Evolutionary conservation across 2,329 filamentous ascomycete genomes (phyloP).

Genomic region (Alternaria dauci): DNA sequence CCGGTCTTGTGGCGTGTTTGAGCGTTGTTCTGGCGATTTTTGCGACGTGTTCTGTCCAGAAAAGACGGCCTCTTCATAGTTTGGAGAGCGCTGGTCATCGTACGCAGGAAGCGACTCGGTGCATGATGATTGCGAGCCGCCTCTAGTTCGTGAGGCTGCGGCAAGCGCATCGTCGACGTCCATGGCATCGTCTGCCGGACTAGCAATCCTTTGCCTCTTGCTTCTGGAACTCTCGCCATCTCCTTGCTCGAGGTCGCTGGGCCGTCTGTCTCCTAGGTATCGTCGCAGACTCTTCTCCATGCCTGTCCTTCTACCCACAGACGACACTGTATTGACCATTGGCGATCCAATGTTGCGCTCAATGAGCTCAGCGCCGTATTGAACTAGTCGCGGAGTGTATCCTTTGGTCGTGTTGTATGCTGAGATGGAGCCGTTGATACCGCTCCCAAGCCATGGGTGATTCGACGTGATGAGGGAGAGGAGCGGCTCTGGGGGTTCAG

Average conservation of each 20-base stretch:
- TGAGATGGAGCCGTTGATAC: conserved; percentile 83
- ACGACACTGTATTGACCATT: conserved; percentile 85
- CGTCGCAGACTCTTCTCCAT: conserved; percentile 87
- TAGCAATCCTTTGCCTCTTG: conserved; percentile 57
- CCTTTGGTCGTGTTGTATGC: conserved; percentile 89
- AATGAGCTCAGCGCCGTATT: conserved; percentile 88
- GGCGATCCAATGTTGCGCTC: conserved; percentile 85
- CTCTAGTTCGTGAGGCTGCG: conserved; percentile 49
- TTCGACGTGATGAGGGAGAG: conserved; percentile 86
- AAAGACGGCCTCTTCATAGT: conserved; percentile 69
- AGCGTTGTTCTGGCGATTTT: conserved; percentile 31
- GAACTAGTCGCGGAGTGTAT: conserved; percentile 85
- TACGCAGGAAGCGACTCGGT: conserved; percentile 84
- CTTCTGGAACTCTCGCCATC: conserved; percentile 44
- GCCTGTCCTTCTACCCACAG: conserved; percentile 83
- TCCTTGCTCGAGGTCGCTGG: conserved; percentile 59
- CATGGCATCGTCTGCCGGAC: conserved; percentile 49
- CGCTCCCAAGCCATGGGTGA: conserved; percentile 84
- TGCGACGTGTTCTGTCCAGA: conserved; percentile 25
- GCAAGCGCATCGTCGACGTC: conserved; percentile 58
- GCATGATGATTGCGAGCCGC: conserved; percentile 71
- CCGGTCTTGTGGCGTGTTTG: conserved; percentile 42
- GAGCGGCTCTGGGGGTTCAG: conserved; percentile 74
- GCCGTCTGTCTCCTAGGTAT: conserved; percentile 70
- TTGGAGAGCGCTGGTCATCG: conserved; percentile 78